Conservation (phyloP, 495 filamentous ascomycete species). For the Lineolata rhizophorae region DNA sequence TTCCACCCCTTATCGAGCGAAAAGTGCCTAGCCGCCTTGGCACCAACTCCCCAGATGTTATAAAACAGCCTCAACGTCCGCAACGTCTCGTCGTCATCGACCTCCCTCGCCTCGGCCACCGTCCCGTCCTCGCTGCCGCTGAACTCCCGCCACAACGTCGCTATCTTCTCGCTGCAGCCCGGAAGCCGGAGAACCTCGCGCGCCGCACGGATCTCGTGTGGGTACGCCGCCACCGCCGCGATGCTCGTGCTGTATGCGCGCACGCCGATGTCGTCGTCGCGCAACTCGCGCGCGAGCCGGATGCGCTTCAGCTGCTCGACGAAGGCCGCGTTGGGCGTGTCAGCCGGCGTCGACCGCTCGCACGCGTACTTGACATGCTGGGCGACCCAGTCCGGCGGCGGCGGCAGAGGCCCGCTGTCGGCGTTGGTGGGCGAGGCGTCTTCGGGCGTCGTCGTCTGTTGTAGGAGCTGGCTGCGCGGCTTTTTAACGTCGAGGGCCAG, state of each 20-base stretch:
- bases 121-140: slow-evolving; percentile 26
- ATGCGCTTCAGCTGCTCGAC: slow-evolving; percentile 57
- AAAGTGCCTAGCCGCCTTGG: slow-evolving; percentile 62
- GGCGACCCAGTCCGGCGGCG: slow-evolving; percentile 46
- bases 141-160: slow-evolving; percentile 59
- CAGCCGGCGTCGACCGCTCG: slow-evolving; percentile 47
- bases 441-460: slow-evolving; percentile 19
- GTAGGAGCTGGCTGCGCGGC: slow-evolving; percentile 17
- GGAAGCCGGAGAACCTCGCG: slow-evolving; percentile 51
- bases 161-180: slow-evolving; percentile 64
- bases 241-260: slow-evolving; percentile 81
- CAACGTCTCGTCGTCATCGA: slow-evolving; percentile 41
- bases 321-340: slow-evolving; percentile 55
- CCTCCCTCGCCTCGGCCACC: slow-evolving; percentile 37
- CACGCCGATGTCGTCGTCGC: slow-evolving; percentile 53
- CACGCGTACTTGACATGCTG: slow-evolving; percentile 54
- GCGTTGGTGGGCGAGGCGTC: slow-evolving; percentile 54
- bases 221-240: slow-evolving; percentile 65
- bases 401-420: slow-evolving; percentile 25
- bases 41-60: slow-evolving; percentile 77
- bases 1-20: slow-evolving; percentile 57
- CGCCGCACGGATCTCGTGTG: slow-evolving; percentile 29
- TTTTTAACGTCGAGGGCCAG: slow-evolving; percentile 1
- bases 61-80: slow-evolving; percentile 45
- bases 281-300: slow-evolving; percentile 42